Evolutionary conservation across 139 green algal genomes (phyloP).

Genomic region (Spirogloea muscicola): DNA sequence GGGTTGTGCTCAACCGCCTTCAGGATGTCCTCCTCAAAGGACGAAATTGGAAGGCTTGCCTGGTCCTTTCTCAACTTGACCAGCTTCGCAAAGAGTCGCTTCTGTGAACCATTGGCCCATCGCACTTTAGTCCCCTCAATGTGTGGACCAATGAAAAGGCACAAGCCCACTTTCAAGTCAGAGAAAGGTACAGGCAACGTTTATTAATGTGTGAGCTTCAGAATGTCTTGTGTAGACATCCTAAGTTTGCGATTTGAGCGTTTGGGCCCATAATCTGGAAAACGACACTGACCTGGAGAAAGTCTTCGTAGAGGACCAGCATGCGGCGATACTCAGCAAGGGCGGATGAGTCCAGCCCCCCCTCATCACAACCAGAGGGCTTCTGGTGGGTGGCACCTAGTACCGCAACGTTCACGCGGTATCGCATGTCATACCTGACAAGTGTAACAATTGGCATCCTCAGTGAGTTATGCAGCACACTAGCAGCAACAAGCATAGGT

Average conservation of each 20-base stretch:
- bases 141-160: background rate
- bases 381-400: slow-evolving; percentile 26
- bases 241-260: background rate
- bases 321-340: slow-evolving; percentile 34
- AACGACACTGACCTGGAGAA: too few relatives aligned
- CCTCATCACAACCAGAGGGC: slow-evolving; percentile 24
- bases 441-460: too few relatives aligned
- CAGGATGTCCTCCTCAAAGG: slow-evolving; percentile 21
- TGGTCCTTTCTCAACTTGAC: slow-evolving; percentile 22
- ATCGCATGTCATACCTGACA: slow-evolving; percentile 20
- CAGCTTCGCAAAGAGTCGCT: slow-evolving; percentile 27
- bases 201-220: too few relatives aligned
- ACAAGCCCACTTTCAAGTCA: background rate
- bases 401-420: slow-evolving; percentile 28
- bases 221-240: background rate
- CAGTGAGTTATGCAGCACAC: too few relatives aligned
- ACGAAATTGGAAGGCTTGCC: slow-evolving; percentile 16
- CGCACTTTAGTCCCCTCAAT: too few relatives aligned
- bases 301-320: slow-evolving; percentile 38
- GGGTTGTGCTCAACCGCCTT: slow-evolving; percentile 4
- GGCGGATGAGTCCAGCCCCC: slow-evolving; percentile 13
- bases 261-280: too few relatives aligned
- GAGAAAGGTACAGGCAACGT: background rate
- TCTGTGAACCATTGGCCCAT: slow-evolving; percentile 16
- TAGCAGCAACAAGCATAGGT: too few relatives aligned